A percentile compares a stretch with the other conserved stretches of the same genome.
phyloP scores from a whole-genome alignment of 495 filamentous ascomycete species.

The Trichoderma virens region DNA sequence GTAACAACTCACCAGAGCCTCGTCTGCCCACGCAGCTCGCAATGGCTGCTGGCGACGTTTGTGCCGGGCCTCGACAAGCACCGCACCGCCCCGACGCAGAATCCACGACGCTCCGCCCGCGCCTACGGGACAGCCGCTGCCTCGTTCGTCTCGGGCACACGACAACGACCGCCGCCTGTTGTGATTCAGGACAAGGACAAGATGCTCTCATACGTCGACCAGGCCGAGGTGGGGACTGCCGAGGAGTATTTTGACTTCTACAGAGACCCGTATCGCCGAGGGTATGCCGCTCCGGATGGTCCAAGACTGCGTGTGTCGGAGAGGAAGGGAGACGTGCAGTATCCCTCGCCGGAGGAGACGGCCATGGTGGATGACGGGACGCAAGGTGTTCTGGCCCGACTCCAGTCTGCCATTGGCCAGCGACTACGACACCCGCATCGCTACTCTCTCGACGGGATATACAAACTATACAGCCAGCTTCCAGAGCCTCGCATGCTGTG shows the following conservation, averaged over 20 bases:
- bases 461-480: slow-evolving; percentile 34
- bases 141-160: slow-evolving; percentile 13
- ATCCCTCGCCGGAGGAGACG: slow-evolving; percentile 32
- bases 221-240: slow-evolving; percentile 33
- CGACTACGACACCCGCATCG: slow-evolving; percentile 25
- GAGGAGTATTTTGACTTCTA: slow-evolving; percentile 39
- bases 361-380: slow-evolving; percentile 18
- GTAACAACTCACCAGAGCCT: neutral
- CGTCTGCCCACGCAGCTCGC: slow-evolving; percentile 4
- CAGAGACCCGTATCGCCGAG: slow-evolving; percentile 39
- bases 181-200: slow-evolving; percentile 17
- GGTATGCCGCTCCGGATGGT: slow-evolving; percentile 35
- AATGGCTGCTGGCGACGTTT: slow-evolving; percentile 11
- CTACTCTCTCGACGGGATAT: slow-evolving; percentile 31
- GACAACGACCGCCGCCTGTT: slow-evolving; percentile 11
- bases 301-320: slow-evolving; percentile 38
- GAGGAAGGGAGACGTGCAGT: slow-evolving; percentile 34
- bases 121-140: slow-evolving; percentile 5
- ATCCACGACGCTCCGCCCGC: neutral
- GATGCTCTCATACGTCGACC: slow-evolving; percentile 41
- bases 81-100: neutral
- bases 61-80: neutral
- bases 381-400: slow-evolving; percentile 21
- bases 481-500: slow-evolving; percentile 57
- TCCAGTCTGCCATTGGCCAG: slow-evolving; percentile 24